Conservation (phyloP, 2,329 filamentous ascomycete species). For the Calonectria pteridis region DNA sequence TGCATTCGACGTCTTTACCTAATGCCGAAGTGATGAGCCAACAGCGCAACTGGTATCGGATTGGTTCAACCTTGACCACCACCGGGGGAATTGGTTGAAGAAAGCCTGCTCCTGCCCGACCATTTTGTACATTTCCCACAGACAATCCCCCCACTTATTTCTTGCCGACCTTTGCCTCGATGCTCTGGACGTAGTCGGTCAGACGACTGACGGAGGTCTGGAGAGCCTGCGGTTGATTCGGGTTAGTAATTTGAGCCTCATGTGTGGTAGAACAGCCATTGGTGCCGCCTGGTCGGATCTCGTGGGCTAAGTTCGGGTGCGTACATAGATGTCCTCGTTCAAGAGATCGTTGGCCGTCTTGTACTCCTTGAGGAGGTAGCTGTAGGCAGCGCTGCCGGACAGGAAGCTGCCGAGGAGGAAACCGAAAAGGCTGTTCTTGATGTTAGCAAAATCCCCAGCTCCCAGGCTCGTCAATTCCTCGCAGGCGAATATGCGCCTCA, state of each 20-base stretch:
- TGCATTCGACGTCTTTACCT: constrained; percentile 15
- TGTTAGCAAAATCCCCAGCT: constrained; percentile 18
- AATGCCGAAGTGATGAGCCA: constrained; percentile 17
- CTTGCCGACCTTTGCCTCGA: constrained; percentile 85
- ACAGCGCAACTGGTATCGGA: constrained; percentile 14
- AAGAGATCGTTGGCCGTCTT: constrained; percentile 92
- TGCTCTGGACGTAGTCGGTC: constrained; percentile 82
- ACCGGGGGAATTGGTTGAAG: constrained; percentile 9
- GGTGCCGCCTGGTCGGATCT: not conserved
- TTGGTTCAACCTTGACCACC: constrained; percentile 29
- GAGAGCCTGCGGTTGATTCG: constrained; percentile 71
- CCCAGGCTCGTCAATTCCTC: constrained; percentile 9
- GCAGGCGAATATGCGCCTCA: not conserved
- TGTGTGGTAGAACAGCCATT: not conserved
- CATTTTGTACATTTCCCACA: constrained; percentile 38
- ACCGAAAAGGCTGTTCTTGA: constrained; percentile 78
- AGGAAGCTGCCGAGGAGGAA: constrained; percentile 89
- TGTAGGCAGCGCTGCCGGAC: constrained; percentile 86
- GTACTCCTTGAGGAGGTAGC: constrained; percentile 94
- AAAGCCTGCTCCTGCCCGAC: constrained; percentile 18
- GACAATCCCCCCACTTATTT: constrained; percentile 67
- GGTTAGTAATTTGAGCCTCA: not conserved
- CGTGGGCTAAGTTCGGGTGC: constrained; percentile 53
- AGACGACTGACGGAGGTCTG: constrained; percentile 90
- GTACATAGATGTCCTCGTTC: constrained; percentile 95